Evolutionary conservation across 495 filamentous ascomycete species (phyloP), one percentile per base, ranked within the genome.

Genomic region (Aspergillus biplanus): DNA sequence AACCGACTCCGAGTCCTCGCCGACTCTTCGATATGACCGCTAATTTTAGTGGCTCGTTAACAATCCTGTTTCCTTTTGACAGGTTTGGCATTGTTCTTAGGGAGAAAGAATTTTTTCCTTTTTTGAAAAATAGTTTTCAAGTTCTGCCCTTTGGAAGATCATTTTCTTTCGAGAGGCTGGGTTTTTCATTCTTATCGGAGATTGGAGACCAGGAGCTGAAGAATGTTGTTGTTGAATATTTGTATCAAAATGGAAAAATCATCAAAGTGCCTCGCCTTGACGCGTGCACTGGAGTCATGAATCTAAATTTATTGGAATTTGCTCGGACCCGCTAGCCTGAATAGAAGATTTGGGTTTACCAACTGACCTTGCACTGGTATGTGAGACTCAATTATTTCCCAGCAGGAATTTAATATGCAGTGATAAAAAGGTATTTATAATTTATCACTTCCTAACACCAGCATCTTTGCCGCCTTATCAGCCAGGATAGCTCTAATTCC

Each of bases 221-320:
- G 56, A 54, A 59, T 54, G 37, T 15, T 42, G 46, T 27, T 16
- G 37, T 57, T 16, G 31, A 33, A 18, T 32, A 12, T 9, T 33
- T 56, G 32, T 55, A 34, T 39, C 35, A 46, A 35, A 13, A 2
- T 8, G 59, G 34, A 59, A 34, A 16, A 44, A 42, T 48, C 21
- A 33, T 56, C 37, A 46, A 34, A 35, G 32, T 34, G 27, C 8
- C 27, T 13, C 44, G 21, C 21, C 42, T 58, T 39, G 52, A 48
- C 60, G 58, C 61, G 61, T 63, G 21, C 21, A 27, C 21, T 1
- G 2, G 21, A 53, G 61, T 64, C 58, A 56, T 50, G 49, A 48
- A 66, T 63, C 56, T 59, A 60, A 68, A 63, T 65, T 65, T 63
- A 57, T 50, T 58, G 56, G 46, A 63, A 56, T 66, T 42, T 57